Evolutionary conservation across 2,329 filamentous ascomycete genomes (phyloP), one percentile per base, ranked within the genome.

Genomic region (Neopestalotiopsis rosae): DNA sequence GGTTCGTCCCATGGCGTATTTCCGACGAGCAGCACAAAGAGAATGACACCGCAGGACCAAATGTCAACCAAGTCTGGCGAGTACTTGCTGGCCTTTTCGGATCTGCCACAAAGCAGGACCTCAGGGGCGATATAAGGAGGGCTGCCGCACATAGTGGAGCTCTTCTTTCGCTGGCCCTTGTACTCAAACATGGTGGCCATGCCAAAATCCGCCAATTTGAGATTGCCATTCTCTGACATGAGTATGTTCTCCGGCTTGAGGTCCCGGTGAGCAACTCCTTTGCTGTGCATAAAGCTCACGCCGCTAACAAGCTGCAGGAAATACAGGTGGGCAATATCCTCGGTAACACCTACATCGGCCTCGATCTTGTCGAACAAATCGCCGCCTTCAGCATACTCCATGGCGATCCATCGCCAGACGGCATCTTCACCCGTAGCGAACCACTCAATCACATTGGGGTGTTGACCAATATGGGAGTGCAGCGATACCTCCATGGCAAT

Each of bases 321-420:
- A 84, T 98, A 99, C 71, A 98, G 90, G 79, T 99, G 97, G 42
- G 96, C 95, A 77, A 99, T 94, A 78, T 98, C 94, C 79, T 97
- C 91, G 6, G 92, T 89, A n/a, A 98, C 94, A 62, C 96, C 96
- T 59, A 95, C 93, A 80, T 99, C 96, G 20, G 96, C 95, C 82
- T 99, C 97, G 75, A 99, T 98, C 85, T 99, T 99, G 89, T 99
- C 96, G 80, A 99, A 99, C 7, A 99, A 86, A 79, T 99, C 96
- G 12, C 96, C 96, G 57, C 96, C 96, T 75, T 97, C 94, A 61
- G 96, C 96, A 74, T 94, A 92, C 81, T 99, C 96, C 94, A 99
- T 98, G 52, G 95, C 95, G 74, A 99, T 97, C 96, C 96, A 99
- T 74, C 93, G 90, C 95, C 96, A 99, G 20, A 91, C 83, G 0